phyloP scores from a whole-genome alignment of 768 basidiomycete genomes.

The Termitomyces sp. region DNA sequence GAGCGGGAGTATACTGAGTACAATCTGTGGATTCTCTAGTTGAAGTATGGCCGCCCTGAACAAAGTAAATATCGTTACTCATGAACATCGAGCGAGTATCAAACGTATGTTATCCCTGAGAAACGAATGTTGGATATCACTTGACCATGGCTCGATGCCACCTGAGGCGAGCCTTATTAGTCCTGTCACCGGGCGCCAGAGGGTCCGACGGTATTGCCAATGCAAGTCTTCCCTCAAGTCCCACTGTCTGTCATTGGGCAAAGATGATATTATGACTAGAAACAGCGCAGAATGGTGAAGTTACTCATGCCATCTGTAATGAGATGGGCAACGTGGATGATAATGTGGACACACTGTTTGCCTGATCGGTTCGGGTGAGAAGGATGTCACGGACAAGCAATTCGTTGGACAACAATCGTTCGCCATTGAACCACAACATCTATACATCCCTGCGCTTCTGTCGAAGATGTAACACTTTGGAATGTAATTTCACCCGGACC shows the following conservation, averaged over 20 bases:
- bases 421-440: conserved; percentile 27
- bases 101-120: conserved; percentile 32
- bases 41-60: conserved; percentile 56
- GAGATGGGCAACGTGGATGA: conserved; percentile 43
- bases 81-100: not conserved
- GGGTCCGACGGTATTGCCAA: conserved; percentile 36
- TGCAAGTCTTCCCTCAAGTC: conserved; percentile 35
- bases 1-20: conserved; percentile 34
- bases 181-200: conserved; percentile 27
- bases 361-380: conserved; percentile 33
- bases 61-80: not conserved
- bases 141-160: conserved; percentile 42
- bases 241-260: conserved; percentile 11
- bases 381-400: conserved; percentile 40
- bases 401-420: conserved; percentile 37
- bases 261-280: conserved; percentile 35
- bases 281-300: conserved; percentile 38
- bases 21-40: conserved; percentile 36
- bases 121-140: conserved; percentile 31
- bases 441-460: conserved; percentile 29
- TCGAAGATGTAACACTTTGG: conserved; percentile 25
- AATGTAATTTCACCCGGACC: conserved; percentile 37
- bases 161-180: conserved; percentile 32
- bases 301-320: conserved; percentile 49
- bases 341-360: conserved; percentile 35